Evolutionary conservation across 768 basidiomycete species (phyloP).

Genomic region (Tubosaeta sp.): DNA sequence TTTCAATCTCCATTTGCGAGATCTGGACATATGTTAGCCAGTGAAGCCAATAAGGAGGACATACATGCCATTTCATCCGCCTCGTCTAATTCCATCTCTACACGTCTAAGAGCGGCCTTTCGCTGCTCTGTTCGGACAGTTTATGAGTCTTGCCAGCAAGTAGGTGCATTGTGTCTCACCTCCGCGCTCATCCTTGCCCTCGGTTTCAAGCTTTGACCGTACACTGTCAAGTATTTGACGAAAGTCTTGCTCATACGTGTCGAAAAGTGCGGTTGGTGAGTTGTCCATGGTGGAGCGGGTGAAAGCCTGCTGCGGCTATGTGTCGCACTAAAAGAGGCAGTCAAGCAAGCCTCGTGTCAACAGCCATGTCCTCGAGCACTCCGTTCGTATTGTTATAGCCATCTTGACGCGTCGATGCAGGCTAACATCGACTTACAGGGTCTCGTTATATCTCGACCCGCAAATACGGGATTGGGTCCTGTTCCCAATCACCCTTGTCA

Average conservation of each 20-base stretch:
- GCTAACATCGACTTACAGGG: slow-evolving; percentile 25
- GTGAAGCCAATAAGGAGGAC: neutral
- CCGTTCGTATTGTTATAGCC: slow-evolving; percentile 19
- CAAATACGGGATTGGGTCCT: slow-evolving; percentile 94
- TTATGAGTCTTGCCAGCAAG: slow-evolving; percentile 1
- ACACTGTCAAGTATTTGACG: slow-evolving; percentile 75
- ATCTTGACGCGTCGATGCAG: slow-evolving; percentile 4
- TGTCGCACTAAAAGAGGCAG: slow-evolving; percentile 24
- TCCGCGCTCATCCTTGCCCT: slow-evolving; percentile 59
- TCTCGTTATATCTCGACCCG: slow-evolving; percentile 79
- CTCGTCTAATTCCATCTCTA: slow-evolving; percentile 96
- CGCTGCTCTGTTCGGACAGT: slow-evolving; percentile 58
- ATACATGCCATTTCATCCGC: slow-evolving; percentile 89
- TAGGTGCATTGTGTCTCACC: slow-evolving; percentile 45
- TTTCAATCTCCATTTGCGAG: slow-evolving; percentile 99
- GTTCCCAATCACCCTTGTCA: slow-evolving; percentile 95
- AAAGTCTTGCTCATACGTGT: slow-evolving; percentile 92
- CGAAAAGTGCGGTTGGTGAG: slow-evolving; percentile 81
- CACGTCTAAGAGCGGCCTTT: slow-evolving; percentile 73
- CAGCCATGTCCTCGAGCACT: slow-evolving; percentile 36
- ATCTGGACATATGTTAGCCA: slow-evolving; percentile 47
- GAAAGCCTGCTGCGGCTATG: slow-evolving; percentile 16
- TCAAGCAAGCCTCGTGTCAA: slow-evolving; percentile 6
- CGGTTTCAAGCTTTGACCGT: slow-evolving; percentile 70
- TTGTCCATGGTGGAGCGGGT: slow-evolving; percentile 56